A percentile compares a stretch with the other conserved stretches of the same genome.
Evolutionary conservation across 2,329 filamentous ascomycete species (phyloP).

Genomic region (Exophiala calicioides): DNA sequence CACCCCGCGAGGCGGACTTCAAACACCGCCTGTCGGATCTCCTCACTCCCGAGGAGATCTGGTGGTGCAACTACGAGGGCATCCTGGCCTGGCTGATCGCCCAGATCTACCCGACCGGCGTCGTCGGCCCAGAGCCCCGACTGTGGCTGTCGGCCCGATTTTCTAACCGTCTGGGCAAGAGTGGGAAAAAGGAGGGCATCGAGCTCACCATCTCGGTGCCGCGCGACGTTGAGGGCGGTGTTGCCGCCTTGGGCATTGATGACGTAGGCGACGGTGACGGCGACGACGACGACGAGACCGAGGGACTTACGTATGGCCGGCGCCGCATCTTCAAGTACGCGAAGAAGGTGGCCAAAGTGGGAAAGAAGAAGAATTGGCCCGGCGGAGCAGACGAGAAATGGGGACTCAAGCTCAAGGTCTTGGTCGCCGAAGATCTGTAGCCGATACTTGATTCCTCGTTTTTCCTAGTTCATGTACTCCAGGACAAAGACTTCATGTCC

Average conservation of each 20-base stretch:
- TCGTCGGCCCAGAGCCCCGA: conserved; percentile 43
- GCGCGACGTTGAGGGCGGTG: conserved; percentile 30
- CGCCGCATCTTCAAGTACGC: conserved; percentile 36
- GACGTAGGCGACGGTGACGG: not conserved
- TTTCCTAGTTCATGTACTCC: no score
- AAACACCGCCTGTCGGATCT: conserved; percentile 56
- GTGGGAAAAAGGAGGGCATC: conserved; percentile 44
- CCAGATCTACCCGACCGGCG: conserved; percentile 62
- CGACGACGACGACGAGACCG: no score
- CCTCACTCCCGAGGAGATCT: conserved; percentile 56
- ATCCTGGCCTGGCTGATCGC: conserved; percentile 60
- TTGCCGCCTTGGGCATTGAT: conserved; percentile 41
- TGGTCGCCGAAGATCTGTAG: conserved; percentile 18
- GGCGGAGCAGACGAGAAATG: conserved; percentile 35
- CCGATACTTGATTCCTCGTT: not conserved
- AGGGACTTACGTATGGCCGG: conserved; percentile 27
- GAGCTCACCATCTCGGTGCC: conserved; percentile 48
- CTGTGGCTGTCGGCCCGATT: conserved; percentile 42
- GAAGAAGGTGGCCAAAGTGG: conserved; percentile 53
- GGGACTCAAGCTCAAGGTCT: conserved; percentile 23
- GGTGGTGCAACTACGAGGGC: conserved; percentile 68
- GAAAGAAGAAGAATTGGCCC: conserved; percentile 62
- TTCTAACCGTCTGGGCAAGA: conserved; percentile 45
- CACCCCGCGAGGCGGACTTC: conserved; percentile 59
- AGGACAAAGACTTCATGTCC: no score